Conservation (phyloP, 2,329 filamentous ascomycete species). For the Chaetomiaceae sp. region DNA sequence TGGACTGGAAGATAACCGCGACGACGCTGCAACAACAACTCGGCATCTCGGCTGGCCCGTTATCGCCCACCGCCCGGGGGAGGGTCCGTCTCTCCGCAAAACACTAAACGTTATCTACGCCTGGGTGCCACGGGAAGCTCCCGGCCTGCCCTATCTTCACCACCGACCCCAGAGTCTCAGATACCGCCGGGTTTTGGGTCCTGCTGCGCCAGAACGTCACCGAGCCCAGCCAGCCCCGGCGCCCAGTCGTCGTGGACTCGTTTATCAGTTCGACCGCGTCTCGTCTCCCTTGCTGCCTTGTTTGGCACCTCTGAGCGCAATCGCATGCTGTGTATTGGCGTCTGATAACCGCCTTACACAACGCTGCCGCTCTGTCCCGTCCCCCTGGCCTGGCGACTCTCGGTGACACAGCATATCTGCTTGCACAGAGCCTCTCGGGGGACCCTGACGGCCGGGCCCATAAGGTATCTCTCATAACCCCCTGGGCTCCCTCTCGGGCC, state of each 20-base stretch:
- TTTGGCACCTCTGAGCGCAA: slow-evolving; percentile 17
- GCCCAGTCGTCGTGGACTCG: background rate
- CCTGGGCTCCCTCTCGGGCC: slow-evolving; percentile 6
- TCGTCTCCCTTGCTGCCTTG: slow-evolving; percentile 3
- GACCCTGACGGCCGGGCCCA: slow-evolving; percentile 1
- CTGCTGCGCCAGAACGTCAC: slow-evolving; percentile 26
- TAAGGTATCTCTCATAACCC: slow-evolving; percentile 12
- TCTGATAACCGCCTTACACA: slow-evolving; percentile 15
- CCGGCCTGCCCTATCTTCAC: slow-evolving; percentile 22
- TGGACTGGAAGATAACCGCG: background rate
- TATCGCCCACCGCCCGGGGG: slow-evolving; percentile 9
- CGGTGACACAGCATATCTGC: slow-evolving; percentile 20
- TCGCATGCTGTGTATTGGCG: slow-evolving; percentile 19
- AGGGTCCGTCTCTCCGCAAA: slow-evolving; percentile 7
- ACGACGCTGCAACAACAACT: background rate
- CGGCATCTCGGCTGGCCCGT: slow-evolving; percentile 6
- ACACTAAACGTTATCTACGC: slow-evolving; percentile 22
- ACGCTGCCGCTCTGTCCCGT: background rate
- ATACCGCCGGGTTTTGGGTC: slow-evolving; percentile 24
- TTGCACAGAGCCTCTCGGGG: slow-evolving; percentile 22
- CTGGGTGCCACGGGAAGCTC: slow-evolving; percentile 20
- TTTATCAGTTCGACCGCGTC: slow-evolving; percentile 24
- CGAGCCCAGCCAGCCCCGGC: slow-evolving; percentile 17
- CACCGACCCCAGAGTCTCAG: slow-evolving; percentile 20
- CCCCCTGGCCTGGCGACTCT: background rate